phyloP scores from a whole-genome alignment of 1,139 yeast genomes.

The Kodamaea anthophila region DNA sequence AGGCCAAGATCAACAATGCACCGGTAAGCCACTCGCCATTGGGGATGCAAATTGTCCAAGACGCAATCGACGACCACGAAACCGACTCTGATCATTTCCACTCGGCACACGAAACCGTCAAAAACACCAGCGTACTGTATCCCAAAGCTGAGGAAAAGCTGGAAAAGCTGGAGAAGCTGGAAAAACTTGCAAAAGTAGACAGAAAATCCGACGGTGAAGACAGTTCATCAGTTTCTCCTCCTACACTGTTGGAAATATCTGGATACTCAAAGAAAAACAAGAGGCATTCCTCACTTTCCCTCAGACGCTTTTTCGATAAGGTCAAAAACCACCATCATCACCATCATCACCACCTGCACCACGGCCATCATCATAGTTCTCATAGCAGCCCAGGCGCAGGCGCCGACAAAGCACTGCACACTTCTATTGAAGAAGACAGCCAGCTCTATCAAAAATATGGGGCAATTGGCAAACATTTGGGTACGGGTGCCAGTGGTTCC shows the following conservation, averaged over 20 bases:
- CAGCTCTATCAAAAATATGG: slow-evolving; percentile 45
- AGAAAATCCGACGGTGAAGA: neutral
- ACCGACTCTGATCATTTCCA: slow-evolving; percentile 6
- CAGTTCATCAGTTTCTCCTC: slow-evolving; percentile 1
- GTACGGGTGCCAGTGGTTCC: slow-evolving; percentile 77
- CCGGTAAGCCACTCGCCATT: slow-evolving; percentile 1
- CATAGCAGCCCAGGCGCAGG: slow-evolving; percentile 8
- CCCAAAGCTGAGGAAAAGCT: slow-evolving; percentile 1
- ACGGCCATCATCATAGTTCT: slow-evolving; percentile 6
- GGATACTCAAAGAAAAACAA: slow-evolving; percentile 4
- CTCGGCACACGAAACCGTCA: slow-evolving; percentile 5
- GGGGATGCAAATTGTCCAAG: slow-evolving; percentile 6
- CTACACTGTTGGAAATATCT: neutral
- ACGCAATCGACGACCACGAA: slow-evolving; percentile 3
- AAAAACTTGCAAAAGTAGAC: no score
- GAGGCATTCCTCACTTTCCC: slow-evolving; percentile 25
- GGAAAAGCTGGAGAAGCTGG: neutral
- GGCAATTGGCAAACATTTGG: slow-evolving; percentile 48
- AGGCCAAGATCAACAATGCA: no score
- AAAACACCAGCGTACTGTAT: slow-evolving; percentile 1
- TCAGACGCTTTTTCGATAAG: slow-evolving; percentile 35
- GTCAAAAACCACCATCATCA: no score
- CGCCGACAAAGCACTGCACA: slow-evolving; percentile 10
- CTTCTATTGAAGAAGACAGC: slow-evolving; percentile 1
- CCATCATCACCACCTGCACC: slow-evolving; percentile 10